A percentile compares a stretch with the other conserved stretches of the same genome.
phyloP scores from a whole-genome alignment of 129 eudicot species.

The Scalesia atractyloides region DNA sequence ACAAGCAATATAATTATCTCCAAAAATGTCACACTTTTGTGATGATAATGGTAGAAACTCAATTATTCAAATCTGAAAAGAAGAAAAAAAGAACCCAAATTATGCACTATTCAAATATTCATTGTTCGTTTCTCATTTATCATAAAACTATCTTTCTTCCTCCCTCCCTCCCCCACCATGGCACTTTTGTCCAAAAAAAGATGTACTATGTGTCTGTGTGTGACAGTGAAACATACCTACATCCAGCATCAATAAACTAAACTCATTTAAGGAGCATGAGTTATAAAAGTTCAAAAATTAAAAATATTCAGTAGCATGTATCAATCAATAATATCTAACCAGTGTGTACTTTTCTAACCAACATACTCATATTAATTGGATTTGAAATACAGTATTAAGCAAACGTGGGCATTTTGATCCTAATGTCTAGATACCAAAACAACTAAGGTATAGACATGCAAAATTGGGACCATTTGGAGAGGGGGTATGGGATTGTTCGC shows the following conservation, averaged over 20 bases:
- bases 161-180: conserved; percentile 13
- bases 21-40: not conserved
- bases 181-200: conserved; percentile 13
- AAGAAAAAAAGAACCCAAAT: conserved; percentile 9
- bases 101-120: conserved; percentile 19
- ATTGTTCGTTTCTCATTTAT: conserved; percentile 25
- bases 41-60: conserved; percentile 19
- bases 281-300: too few relatives aligned
- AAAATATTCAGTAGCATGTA: too few relatives aligned
- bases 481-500: conserved; percentile 28
- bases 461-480: conserved; percentile 33
- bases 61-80: conserved; percentile 6
- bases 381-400: not conserved
- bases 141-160: conserved; percentile 17
- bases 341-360: not conserved
- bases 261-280: too few relatives aligned
- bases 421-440: conserved; percentile 14
- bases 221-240: not conserved
- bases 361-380: not conserved
- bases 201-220: conserved; percentile 23
- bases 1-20: not conserved
- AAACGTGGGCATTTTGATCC: conserved; percentile 5
- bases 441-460: conserved; percentile 19
- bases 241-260: not conserved
- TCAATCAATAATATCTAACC: not conserved